These are phyloP conservation scores for Zasmidium cellare DNA, from an alignment of 2,329 filamentous ascomycete genomes.

Conservation along the genomic window DNA sequence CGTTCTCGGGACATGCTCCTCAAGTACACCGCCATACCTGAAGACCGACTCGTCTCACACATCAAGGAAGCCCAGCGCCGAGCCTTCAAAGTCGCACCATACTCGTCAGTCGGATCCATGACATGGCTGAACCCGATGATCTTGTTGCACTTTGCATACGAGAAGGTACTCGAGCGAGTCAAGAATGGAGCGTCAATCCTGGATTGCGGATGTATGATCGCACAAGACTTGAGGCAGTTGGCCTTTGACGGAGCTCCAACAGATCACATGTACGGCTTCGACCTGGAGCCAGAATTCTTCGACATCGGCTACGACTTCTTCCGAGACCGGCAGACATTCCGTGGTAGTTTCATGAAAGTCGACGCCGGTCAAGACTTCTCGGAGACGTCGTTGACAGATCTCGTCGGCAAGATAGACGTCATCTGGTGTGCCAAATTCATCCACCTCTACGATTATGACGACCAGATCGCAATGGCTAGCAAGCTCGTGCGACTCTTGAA, in stretches of 20 bases:
- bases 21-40: slow-evolving; percentile 1
- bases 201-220: slow-evolving; percentile 17
- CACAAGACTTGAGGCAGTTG: slow-evolving; percentile 13
- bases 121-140: slow-evolving; percentile 18
- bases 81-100: background rate
- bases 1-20: slow-evolving; percentile 2
- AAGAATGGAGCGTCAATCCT: slow-evolving; percentile 13
- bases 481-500: slow-evolving; percentile 11
- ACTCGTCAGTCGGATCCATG: slow-evolving; percentile 16
- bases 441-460: slow-evolving; percentile 13
- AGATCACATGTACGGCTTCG: slow-evolving; percentile 16
- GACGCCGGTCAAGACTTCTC: slow-evolving; percentile 10
- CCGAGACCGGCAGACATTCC: slow-evolving; percentile 6
- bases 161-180: slow-evolving; percentile 8
- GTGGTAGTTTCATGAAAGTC: slow-evolving; percentile 12
- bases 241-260: slow-evolving; percentile 16
- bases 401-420: slow-evolving; percentile 13
- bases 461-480: slow-evolving; percentile 7
- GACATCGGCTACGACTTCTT: slow-evolving; percentile 16
- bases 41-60: background rate
- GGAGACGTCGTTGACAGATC: slow-evolving; percentile 2
- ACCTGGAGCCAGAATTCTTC: slow-evolving; percentile 14
- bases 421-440: slow-evolving; percentile 18
- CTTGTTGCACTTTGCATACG: slow-evolving; percentile 8
- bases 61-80: slow-evolving; percentile 1